These are phyloP conservation scores for Moesziomyces globuligerus DNA, from an alignment of 1,284 basidiomycete species.

Conservation along the genomic window DNA sequence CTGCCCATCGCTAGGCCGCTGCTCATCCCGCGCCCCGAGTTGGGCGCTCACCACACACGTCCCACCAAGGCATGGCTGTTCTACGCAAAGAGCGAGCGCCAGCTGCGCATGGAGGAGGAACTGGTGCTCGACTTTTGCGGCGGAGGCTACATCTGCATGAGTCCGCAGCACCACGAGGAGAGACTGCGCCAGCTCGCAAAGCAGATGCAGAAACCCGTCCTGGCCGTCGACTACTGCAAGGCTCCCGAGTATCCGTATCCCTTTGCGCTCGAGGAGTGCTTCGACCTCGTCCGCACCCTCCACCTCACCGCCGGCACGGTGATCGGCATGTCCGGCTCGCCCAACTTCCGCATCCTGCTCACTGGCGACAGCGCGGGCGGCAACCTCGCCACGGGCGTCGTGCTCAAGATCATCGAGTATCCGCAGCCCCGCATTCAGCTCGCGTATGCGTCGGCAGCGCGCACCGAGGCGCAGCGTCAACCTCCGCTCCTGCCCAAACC, in stretches of 20 bases:
- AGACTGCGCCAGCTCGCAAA: constrained; percentile 87
- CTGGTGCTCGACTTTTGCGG: constrained; percentile 80
- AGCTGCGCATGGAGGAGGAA: constrained; percentile 70
- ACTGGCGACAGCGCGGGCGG: constrained; percentile 61
- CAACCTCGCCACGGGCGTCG: constrained; percentile 53
- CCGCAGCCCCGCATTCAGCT: constrained; percentile 57
- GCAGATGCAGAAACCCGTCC: constrained; percentile 80
- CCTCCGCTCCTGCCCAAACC: constrained; percentile 72
- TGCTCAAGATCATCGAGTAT: constrained; percentile 60
- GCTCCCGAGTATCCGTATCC: constrained; percentile 76
- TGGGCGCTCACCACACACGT: constrained; percentile 69
- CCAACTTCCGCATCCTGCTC: constrained; percentile 53
- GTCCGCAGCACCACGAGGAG: constrained; percentile 86
- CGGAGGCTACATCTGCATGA: constrained; percentile 94
- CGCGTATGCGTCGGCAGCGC: constrained; percentile 40
- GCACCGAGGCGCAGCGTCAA: not conserved
- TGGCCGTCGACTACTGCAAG: constrained; percentile 93
- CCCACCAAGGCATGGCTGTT: constrained; percentile 87
- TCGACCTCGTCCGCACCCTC: constrained; percentile 85
- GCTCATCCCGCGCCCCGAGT: constrained; percentile 78
- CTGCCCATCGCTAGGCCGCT: constrained; percentile 80
- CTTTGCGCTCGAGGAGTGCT: constrained; percentile 87
- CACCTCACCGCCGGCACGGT: constrained; percentile 81
- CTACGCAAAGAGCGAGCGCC: constrained; percentile 78
- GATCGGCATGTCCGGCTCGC: constrained; percentile 76